A percentile compares a stretch with the other conserved stretches of the same genome.
phyloP scores from a whole-genome alignment of 108 stramenopile species.

The Epithemia pelagica region DNA sequence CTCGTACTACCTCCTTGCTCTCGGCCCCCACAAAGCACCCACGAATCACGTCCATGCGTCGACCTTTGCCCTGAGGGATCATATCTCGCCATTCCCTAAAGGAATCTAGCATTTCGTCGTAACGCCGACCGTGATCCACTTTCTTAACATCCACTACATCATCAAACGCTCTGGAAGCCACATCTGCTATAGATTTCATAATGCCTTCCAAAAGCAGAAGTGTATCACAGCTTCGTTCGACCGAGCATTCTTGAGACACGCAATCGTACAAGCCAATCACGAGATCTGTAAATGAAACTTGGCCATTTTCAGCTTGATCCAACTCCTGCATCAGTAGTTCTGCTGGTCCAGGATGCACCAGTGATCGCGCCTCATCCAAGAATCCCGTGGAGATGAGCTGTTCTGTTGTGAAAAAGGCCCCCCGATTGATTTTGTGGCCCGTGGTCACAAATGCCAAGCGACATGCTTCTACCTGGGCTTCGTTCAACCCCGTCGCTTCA shows the following conservation, averaged over 20 bases:
- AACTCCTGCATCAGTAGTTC: conserved; percentile 1
- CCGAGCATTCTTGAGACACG: conserved; percentile 9
- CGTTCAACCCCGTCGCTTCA: conserved; percentile 18
- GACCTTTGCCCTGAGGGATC: conserved; percentile 36
- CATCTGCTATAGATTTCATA: background rate
- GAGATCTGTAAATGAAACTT: conserved; percentile 24
- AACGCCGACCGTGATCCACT: conserved; percentile 42
- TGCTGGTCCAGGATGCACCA: conserved; percentile 10
- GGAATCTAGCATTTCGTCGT: conserved; percentile 61
- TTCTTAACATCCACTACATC: conserved; percentile 11
- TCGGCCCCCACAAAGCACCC: conserved; percentile 79
- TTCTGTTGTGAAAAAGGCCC: conserved; percentile 19
- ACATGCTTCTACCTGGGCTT: conserved; percentile 11
- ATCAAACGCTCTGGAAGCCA: background rate
- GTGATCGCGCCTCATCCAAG: conserved; percentile 9
- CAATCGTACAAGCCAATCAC: conserved; percentile 30
- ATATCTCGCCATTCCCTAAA: conserved; percentile 64
- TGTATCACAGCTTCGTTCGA: conserved; percentile 13
- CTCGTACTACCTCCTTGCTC: conserved; percentile 58
- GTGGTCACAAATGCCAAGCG: conserved; percentile 18
- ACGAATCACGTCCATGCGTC: conserved; percentile 57
- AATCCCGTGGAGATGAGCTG: conserved; percentile 22
- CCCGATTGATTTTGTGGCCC: conserved; percentile 9
- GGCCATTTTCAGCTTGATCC: conserved; percentile 2
- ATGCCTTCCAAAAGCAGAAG: background rate